Base-by-base conservation (phyloP, 2,329 filamentous ascomycete genomes). In the Epichloe hybrida region DNA sequence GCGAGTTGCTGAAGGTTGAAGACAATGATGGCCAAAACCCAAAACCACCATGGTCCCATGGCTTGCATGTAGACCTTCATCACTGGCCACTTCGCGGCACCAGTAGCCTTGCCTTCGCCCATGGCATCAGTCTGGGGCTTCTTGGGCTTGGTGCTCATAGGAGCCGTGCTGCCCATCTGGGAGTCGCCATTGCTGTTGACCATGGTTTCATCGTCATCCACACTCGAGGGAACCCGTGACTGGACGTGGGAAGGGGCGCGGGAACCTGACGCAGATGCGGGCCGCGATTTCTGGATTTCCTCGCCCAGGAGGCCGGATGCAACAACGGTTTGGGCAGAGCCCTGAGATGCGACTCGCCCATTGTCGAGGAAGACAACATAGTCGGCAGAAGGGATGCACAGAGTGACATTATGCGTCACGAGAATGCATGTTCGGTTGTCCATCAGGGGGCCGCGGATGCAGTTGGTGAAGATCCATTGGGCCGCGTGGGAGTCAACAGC, bases 41-140 rank as follows among this genome's bases (percentile, higher is more conserved):
- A 98, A 70, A 95, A 98, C 76, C 88, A 90, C 88, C 89, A 95
- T 4, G 84, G 77, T n/a, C 93, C 93, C 93, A 98, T 98, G 56
- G 90, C 80, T 53, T 69, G 71, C 17, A 98, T 77, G 64, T 98
- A 98, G 63, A 95, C 80, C 54, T 81, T 72, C 60, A 98, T 85
- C 48, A 95, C 90, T 21, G 80, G 76, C 75, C 88, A 83, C 65
- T 95, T 93, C 59, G 98, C 88, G 40, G 89, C 84, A 31, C 93
- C 93, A 44, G 79, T 81, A 7, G 88, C 84, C 68, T 94, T 97
- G 41, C 76, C 75, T 66, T 98, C 93, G 46, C 81, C 75, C 72
- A 80, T 76, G 2, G 76, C 73, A 54, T 78, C 72, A 40, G 70
- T 67, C 59, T 74, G 74, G 58, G 72, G 70, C 51, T 63, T 64